Conservation (phyloP, 1,139 yeast genomes). For the Debaryomyces psychrophilus region DNA sequence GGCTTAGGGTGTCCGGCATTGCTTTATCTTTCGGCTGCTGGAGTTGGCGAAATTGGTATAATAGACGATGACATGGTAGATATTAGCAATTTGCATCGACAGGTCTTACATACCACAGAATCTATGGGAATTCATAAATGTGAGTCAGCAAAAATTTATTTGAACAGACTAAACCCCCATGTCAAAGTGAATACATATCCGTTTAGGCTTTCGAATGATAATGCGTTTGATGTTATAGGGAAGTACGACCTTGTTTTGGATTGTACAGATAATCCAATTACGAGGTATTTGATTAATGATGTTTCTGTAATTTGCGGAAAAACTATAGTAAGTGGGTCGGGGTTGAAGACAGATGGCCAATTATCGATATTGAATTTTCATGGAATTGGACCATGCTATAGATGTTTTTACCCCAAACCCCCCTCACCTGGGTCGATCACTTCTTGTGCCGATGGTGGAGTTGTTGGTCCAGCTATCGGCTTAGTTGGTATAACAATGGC, state of each 20-base stretch:
- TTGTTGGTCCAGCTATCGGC: conserved; percentile 94
- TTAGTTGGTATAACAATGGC: conserved; percentile 89
- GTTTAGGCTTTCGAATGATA: conserved; percentile 52
- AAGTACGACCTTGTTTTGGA: conserved; percentile 79
- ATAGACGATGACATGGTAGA: conserved; percentile 89
- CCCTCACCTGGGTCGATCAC: conserved; percentile 85
- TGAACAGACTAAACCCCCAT: conserved; percentile 65
- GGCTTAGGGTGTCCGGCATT: conserved; percentile 95
- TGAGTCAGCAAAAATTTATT: conserved; percentile 67
- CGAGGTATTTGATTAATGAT: conserved; percentile 87
- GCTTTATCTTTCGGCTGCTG: conserved; percentile 83
- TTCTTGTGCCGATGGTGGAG: conserved; percentile 94
- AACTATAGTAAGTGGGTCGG: conserved; percentile 89
- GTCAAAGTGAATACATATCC: conserved; percentile 59
- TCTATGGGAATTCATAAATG: conserved; percentile 73
- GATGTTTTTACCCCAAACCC: conserved; percentile 90
- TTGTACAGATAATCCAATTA: conserved; percentile 92
- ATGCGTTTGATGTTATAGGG: conserved; percentile 66
- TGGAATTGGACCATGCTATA: conserved; percentile 84
- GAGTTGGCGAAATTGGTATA: conserved; percentile 83
- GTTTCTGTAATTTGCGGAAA: conserved; percentile 69
- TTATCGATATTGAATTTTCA: conserved; percentile 70
- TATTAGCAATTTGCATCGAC: conserved; percentile 84
- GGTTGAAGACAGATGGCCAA: conserved; percentile 91
- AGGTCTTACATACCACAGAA: conserved; percentile 72